Percentiles rank a stretch among this genome's conserved stretches.
Conservation (phyloP, 352 stramenopile genomes). For the Phytopythium montanum region DNA sequence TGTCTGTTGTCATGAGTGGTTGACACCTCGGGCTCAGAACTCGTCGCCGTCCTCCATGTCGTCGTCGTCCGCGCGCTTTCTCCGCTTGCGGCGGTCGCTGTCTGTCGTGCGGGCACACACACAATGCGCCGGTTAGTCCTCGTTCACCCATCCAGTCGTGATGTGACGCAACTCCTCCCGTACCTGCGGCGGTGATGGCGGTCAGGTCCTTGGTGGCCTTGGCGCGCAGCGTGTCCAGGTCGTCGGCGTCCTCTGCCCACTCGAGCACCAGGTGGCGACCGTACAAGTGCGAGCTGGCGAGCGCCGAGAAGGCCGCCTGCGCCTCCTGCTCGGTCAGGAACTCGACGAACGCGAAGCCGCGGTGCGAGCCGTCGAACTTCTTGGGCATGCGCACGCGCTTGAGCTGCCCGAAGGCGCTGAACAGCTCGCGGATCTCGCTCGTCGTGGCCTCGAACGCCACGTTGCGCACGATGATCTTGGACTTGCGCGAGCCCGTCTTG, state of each 20-base stretch:
- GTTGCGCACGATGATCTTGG: constrained; percentile 99
- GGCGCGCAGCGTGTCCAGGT: constrained; percentile 79
- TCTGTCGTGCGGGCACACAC: constrained; percentile 18
- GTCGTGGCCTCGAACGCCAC: constrained; percentile 97
- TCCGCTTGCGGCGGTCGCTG: constrained; percentile 60
- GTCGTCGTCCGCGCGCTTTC: constrained; percentile 46
- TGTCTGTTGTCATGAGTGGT: background rate
- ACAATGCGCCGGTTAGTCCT: constrained; percentile 7
- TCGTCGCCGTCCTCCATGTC: constrained; percentile 38
- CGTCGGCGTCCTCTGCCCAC: constrained; percentile 91
- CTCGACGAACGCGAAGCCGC: constrained; percentile 98
- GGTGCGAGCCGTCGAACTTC: constrained; percentile 97
- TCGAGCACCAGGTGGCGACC: constrained; percentile 98
- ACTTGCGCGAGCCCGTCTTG: constrained; percentile 49
- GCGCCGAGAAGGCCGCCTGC: constrained; percentile 86
- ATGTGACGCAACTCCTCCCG: background rate
- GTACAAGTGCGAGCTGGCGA: constrained; percentile 97
- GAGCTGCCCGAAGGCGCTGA: constrained; percentile 96
- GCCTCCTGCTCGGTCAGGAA: constrained; percentile 97
- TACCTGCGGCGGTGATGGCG: constrained; percentile 47
- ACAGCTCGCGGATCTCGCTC: constrained; percentile 96
- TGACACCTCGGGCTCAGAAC: constrained; percentile 16
- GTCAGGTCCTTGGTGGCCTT: constrained; percentile 76
- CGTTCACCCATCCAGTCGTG: background rate
- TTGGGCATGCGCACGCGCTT: constrained; percentile 98